phyloP scores from a whole-genome alignment of 148 eudicot genomes.

The Nyssa sinensis region DNA sequence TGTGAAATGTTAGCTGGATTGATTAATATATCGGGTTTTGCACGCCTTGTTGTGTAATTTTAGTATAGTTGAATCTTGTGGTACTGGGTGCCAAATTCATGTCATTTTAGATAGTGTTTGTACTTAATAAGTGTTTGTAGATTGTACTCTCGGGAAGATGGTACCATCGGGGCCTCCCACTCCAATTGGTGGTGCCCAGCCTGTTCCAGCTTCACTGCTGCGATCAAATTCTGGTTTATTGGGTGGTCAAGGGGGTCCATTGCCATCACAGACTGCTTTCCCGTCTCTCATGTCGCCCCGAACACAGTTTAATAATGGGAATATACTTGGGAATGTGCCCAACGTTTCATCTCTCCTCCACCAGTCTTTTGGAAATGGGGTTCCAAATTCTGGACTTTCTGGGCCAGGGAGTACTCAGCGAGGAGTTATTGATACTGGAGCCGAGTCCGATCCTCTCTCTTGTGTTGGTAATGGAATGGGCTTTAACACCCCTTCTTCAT shows the following conservation, averaged over 20 bases:
- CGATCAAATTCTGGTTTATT: conserved; percentile 59
- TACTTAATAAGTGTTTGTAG: conserved; percentile 14
- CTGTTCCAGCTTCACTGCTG: conserved; percentile 48
- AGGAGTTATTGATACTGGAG: conserved; percentile 59
- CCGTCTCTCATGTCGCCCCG: conserved; percentile 58
- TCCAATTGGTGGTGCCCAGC: conserved; percentile 63
- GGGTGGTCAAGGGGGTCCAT: conserved; percentile 62
- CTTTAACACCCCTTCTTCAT: conserved; percentile 51
- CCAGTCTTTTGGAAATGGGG: conserved; percentile 66
- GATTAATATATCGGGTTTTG: neutral
- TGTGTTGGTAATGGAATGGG: conserved; percentile 68
- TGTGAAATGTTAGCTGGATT: conserved; percentile 19
- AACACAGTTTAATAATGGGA: conserved; percentile 58
- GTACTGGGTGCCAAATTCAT: conserved; percentile 19
- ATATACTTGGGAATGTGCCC: conserved; percentile 66
- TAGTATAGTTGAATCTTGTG: conserved; percentile 11
- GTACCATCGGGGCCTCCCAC: conserved; percentile 68
- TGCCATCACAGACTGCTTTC: conserved; percentile 57
- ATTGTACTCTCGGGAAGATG: conserved; percentile 37
- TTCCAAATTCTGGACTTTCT: conserved; percentile 40
- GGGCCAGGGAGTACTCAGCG: conserved; percentile 45
- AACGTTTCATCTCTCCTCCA: conserved; percentile 60
- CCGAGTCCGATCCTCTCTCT: conserved; percentile 66
- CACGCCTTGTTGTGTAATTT: conserved; percentile 14
- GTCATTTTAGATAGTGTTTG: conserved; percentile 31